Evolutionary conservation across 1,284 basidiomycete species (phyloP).

Genomic region (Heterobasidion occidentale): DNA sequence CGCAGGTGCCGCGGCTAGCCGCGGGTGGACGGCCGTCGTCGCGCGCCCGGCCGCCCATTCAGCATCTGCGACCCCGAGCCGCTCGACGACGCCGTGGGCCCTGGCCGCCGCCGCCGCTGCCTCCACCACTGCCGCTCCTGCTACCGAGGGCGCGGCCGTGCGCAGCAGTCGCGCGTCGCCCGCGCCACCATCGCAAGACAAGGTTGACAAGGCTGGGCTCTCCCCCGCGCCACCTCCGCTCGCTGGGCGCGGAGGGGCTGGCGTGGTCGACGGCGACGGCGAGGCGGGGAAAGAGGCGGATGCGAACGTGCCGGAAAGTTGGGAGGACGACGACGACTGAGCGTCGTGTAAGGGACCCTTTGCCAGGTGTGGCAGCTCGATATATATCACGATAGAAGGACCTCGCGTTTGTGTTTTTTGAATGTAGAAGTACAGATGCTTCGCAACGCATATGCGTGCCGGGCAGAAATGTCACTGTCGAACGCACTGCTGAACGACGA

Average conservation of each 20-base stretch:
- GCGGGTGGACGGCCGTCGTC: slow-evolving; percentile 33
- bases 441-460: too few relatives aligned
- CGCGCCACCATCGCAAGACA: not conserved
- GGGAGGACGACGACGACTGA: slow-evolving; percentile 38
- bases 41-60: slow-evolving; percentile 11
- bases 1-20: slow-evolving; percentile 9
- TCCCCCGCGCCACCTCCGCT: not conserved
- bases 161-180: not conserved
- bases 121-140: not conserved
- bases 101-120: not conserved
- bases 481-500: too few relatives aligned
- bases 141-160: not conserved
- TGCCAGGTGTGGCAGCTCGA: too few relatives aligned
- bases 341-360: too few relatives aligned
- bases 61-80: too few relatives aligned
- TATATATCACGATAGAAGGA: too few relatives aligned
- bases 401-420: too few relatives aligned
- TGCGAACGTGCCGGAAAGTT: slow-evolving; percentile 34
- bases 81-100: slow-evolving; percentile 2
- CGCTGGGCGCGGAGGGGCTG: not conserved
- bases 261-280: not conserved
- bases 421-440: too few relatives aligned
- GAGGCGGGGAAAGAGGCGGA: not conserved
- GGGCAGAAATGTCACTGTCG: too few relatives aligned
- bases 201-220: not conserved